Conservation (phyloP, 768 basidiomycete species). For the Sarcodon aspratus region DNA sequence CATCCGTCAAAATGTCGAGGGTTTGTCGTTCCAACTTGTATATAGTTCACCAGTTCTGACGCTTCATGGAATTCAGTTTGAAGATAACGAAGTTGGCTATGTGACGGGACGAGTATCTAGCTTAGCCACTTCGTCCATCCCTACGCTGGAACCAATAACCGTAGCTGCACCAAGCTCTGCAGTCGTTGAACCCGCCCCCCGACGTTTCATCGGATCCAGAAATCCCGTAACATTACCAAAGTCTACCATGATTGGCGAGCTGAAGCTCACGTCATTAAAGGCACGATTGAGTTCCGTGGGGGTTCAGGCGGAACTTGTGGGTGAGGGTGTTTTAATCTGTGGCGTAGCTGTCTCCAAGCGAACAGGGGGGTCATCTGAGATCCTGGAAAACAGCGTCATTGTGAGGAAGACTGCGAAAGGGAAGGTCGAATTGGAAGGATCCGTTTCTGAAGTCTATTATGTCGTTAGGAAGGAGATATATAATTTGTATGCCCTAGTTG, state of each 20-base stretch:
- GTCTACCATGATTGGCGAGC: conserved; percentile 95
- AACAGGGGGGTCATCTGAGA: conserved; percentile 20
- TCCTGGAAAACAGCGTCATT: conserved; percentile 61
- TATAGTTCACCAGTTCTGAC: background rate
- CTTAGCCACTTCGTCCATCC: conserved; percentile 80
- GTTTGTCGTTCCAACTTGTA: conserved; percentile 32
- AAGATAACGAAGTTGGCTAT: conserved; percentile 94
- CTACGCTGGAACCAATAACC: conserved; percentile 63
- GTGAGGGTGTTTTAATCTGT: conserved; percentile 93
- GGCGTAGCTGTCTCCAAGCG: conserved; percentile 22
- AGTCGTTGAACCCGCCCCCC: background rate
- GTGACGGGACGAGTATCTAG: conserved; percentile 81
- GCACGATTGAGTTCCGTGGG: conserved; percentile 61
- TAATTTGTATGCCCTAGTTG: conserved; percentile 80
- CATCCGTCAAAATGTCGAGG: conserved; percentile 73
- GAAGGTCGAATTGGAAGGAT: conserved; percentile 82
- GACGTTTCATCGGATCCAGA: conserved; percentile 51
- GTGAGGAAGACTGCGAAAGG: conserved; percentile 84
- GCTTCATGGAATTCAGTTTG: conserved; percentile 50
- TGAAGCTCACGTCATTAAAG: conserved; percentile 86
- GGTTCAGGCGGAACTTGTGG: conserved; percentile 89
- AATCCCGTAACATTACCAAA: conserved; percentile 59
- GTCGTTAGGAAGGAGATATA: conserved; percentile 85
- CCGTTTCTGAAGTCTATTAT: conserved; percentile 82
- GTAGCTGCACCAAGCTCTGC: conserved; percentile 1